Base-by-base conservation (phyloP, 768 basidiomycete genomes). In the Dentipellis fragilis region DNA sequence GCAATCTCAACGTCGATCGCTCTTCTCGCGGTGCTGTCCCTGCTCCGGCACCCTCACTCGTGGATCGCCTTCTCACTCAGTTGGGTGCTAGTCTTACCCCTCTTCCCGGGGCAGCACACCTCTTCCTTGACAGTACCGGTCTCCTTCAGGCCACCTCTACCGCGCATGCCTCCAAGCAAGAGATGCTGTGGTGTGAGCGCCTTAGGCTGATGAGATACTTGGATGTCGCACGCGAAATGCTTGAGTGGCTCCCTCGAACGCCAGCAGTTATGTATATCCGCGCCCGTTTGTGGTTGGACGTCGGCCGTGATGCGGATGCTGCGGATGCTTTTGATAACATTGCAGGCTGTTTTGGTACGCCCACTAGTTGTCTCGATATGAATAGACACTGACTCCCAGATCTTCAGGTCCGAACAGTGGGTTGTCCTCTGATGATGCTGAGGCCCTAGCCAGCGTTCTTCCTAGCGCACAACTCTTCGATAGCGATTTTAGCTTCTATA, bases 161-260 rank as follows among this genome's bases (percentile, higher is more conserved):
- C 12, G 78, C 87, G 0, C 75, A 79, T 59, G 82, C 83, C 10
- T 83, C 84, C 7, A 72, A 78, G 60, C 76, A 73, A 49, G 93
- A 95, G 67, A 80, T 86, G 34, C 62, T 78, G 46, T 84, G 93
- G 63, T 89, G 86, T 63, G 83, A 91, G 59, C 71, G 74, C 29
- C 75, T 95, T 47, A 75, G 87, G 38, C 66, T 71, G 1, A 71
- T 87, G 52, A 85, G 84, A 14, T 84, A 86, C 63, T 72, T 75
- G 56, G 75, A 79, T 56, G 73, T 80, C 37, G 76, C 87, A 1
- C 69, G 77, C 51, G 84, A 87, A 58, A 72, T 89, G 54, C 70
- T 90, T 48, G 80, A 81, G 21, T 87, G 87, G 81, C 77, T 93
- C 23, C 92, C 93, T 10, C 73, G 84, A 49, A 86, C 87, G 14